Evolutionary conservation across 768 basidiomycete genomes (phyloP).

Genomic region (Lactarius hatsudake): DNA sequence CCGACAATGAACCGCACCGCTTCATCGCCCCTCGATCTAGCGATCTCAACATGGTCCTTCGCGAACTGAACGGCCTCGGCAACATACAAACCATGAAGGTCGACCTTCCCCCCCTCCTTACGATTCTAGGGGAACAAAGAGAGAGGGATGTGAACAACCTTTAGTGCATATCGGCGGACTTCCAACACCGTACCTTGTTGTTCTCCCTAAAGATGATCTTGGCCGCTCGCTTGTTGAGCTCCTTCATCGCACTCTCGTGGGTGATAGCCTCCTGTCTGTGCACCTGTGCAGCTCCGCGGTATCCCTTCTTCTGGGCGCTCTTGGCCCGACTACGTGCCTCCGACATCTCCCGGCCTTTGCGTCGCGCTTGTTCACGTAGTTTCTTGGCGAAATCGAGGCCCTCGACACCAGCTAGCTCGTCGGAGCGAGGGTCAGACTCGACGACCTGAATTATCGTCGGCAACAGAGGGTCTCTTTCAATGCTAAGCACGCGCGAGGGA

Average conservation of each 20-base stretch:
- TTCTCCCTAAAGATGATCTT: constrained; percentile 8
- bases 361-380: constrained; percentile 9
- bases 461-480: not conserved
- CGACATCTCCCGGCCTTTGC: not conserved
- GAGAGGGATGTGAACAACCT: not conserved
- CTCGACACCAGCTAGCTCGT: not conserved
- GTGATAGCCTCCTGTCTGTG: not conserved
- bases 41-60: constrained; percentile 2
- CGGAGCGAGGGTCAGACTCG: too few relatives aligned
- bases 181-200: constrained; percentile 4
- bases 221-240: constrained; percentile 7
- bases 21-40: not conserved
- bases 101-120: constrained; percentile 4
- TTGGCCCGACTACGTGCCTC: constrained; percentile 5
- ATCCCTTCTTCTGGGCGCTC: constrained; percentile 1
- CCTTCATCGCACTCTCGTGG: not conserved
- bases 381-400: not conserved
- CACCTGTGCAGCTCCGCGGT: not conserved
- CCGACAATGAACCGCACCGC: constrained; percentile 15
- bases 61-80: constrained; percentile 13
- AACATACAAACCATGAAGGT: constrained; percentile 18
- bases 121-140: not conserved
- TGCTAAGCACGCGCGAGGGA: not conserved
- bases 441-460: not conserved
- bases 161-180: not conserved